Evolutionary conservation across 345 rosid species (phyloP), one percentile per base, ranked within the genome.

Genomic region (Ceriops zippeliana): DNA sequence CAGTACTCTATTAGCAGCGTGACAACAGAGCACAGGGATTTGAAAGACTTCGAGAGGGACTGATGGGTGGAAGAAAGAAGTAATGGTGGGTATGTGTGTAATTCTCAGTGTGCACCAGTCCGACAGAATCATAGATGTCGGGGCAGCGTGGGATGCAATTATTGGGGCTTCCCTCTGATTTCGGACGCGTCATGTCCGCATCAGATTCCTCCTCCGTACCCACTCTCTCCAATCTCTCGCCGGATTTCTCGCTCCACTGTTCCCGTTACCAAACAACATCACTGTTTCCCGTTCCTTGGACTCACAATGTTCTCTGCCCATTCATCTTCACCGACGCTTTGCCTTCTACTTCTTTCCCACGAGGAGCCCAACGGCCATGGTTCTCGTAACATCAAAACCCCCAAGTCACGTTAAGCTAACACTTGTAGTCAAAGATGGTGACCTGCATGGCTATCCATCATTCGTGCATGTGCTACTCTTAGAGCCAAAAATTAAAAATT

Each of bases 141-240:
- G 75, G 85, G 74, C 80, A 85, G 89, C 89, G 87, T 82, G 89
- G 86, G 86, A 76, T 38, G 77, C 83, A 82, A 87, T 85, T 67
- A 83, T 82, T 82, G 83, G 85, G 75, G 38, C 72, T 61, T 58
- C 76, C 86, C 85, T 83, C 85, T 87, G 87, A 85, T 85, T 79
- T 70, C 82, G 87, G 89, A 78, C 75, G 79, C 84, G 87, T 82
- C 87, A 69, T 72, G 85, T 86, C 85, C 76, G 81, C 83, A 82
- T 78, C 86, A 82, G 89, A 87, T 84, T 85, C 83, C 82, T 77
- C 78, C 73, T 80, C 85, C 84, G 85, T 83, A 81, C 83, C 11
- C 38, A 22, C 46, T 34, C 46, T 31, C 65, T 70, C 68, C 70
- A 69, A 61, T 77, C 83, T 70, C 79, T 67, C 2, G n/a, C 84